phyloP scores from a whole-genome alignment of 2,329 filamentous ascomycete genomes.

The Chalaropsis thielavioides region DNA sequence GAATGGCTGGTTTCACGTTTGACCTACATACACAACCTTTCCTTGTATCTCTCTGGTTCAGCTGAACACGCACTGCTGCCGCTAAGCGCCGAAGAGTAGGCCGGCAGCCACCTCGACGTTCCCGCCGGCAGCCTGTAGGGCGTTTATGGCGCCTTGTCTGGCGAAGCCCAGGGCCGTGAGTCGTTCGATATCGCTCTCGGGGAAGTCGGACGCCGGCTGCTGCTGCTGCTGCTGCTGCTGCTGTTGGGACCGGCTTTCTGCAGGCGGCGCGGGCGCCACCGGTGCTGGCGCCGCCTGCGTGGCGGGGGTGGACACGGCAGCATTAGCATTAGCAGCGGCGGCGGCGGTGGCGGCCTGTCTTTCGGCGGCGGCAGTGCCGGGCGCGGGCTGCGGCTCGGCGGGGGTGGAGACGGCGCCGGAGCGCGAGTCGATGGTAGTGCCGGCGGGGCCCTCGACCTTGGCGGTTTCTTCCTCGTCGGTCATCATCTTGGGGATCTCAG shows the following conservation, averaged over 20 bases:
- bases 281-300: too few species aligned
- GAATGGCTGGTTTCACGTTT: not conserved
- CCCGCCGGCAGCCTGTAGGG: slow-evolving; percentile 67
- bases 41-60: not conserved
- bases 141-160: slow-evolving; percentile 60
- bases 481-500: slow-evolving; percentile 84
- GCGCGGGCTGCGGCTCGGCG: slow-evolving; percentile 21
- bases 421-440: slow-evolving; percentile 73
- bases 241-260: slow-evolving; percentile 21
- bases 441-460: slow-evolving; percentile 68
- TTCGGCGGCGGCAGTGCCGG: slow-evolving; percentile 16
- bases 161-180: slow-evolving; percentile 67
- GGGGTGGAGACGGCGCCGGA: slow-evolving; percentile 53
- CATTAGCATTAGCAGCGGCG: too few species aligned
- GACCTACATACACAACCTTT: not conserved
- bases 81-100: slow-evolving; percentile 47
- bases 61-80: too few species aligned
- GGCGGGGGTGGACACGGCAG: too few species aligned
- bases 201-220: slow-evolving; percentile 27
- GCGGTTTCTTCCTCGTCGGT: slow-evolving; percentile 58
- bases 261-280: slow-evolving; percentile 1
- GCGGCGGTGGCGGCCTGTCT: slow-evolving; percentile 19
- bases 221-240: slow-evolving; percentile 20
- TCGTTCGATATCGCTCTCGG: slow-evolving; percentile 56
- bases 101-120: slow-evolving; percentile 82